These are phyloP conservation scores for apple (Malus domestica) DNA, from an alignment of 306 rosid genomes.

Conservation along the genomic window DNA sequence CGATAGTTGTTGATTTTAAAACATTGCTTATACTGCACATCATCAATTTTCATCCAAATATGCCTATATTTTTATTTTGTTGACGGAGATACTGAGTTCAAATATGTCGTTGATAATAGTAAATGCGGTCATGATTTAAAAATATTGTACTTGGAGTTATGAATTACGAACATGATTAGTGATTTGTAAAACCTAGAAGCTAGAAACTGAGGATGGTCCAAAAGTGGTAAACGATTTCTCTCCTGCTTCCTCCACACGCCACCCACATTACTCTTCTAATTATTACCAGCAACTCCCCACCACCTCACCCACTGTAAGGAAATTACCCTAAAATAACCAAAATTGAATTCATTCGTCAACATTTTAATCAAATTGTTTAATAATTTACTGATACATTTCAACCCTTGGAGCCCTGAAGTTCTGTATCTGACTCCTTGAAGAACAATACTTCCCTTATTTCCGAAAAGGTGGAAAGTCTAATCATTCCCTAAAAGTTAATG, in stretches of 20 bases:
- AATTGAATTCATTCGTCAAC: background rate
- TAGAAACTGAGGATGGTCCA: background rate
- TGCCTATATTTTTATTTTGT: background rate
- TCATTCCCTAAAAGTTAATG: background rate
- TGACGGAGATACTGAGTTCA: background rate
- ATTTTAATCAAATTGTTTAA: background rate
- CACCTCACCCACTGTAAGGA: slow-evolving; percentile 25
- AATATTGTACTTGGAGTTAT: background rate
- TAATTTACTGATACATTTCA: background rate
- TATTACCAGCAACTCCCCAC: slow-evolving; percentile 13
- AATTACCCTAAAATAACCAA: slow-evolving; percentile 13
- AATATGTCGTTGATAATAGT: too few relatives aligned
- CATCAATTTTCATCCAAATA: background rate
- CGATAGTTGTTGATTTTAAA: background rate
- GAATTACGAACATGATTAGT: background rate
- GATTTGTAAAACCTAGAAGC: background rate
- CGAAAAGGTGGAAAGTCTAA: background rate
- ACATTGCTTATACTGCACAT: background rate
- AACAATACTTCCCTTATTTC: background rate
- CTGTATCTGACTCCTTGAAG: background rate
- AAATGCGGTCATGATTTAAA: background rate
- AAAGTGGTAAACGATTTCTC: background rate
- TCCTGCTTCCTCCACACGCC: slow-evolving; percentile 18
- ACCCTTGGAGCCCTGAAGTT: background rate
- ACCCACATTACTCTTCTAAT: slow-evolving; percentile 35